Conservation (phyloP, 345 rosid species). For the Heritiera fomes region DNA sequence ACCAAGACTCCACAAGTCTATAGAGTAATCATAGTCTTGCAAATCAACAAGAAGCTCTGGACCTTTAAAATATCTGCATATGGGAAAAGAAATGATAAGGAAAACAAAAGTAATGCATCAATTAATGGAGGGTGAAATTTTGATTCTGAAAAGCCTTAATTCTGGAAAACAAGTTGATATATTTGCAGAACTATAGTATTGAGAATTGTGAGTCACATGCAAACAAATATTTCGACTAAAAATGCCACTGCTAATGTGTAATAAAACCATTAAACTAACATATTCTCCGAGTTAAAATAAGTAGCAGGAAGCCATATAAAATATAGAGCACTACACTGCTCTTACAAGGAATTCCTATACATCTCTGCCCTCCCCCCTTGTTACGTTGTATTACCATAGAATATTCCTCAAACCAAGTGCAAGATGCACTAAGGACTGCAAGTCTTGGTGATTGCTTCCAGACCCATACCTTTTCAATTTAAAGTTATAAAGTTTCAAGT, state of each 20-base stretch:
- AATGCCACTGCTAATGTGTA: not conserved
- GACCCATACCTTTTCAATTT: not conserved
- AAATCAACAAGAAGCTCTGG: slow-evolving; percentile 98
- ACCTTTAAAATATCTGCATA: slow-evolving; percentile 90
- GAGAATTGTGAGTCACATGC: not conserved
- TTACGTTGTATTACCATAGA: not conserved
- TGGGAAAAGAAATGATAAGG: not conserved
- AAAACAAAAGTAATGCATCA: not conserved
- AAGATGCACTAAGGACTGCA: not conserved
- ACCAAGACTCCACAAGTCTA: slow-evolving; percentile 99
- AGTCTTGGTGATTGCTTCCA: not conserved
- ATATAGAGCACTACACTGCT: not conserved
- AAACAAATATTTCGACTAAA: not conserved
- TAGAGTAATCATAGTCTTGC: slow-evolving; percentile 96
- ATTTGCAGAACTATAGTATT: not conserved
- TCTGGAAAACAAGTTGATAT: not conserved
- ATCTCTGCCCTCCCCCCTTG: not conserved
- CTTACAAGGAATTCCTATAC: not conserved
- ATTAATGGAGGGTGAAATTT: not conserved
- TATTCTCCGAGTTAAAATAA: not conserved
- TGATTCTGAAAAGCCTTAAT: not conserved
- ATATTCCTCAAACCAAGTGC: not conserved
- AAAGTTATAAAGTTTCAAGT: not conserved
- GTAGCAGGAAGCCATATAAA: not conserved
- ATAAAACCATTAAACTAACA: not conserved